Conservation (phyloP, 768 basidiomycete genomes). For the Pilatotrama ljubarskyi region DNA sequence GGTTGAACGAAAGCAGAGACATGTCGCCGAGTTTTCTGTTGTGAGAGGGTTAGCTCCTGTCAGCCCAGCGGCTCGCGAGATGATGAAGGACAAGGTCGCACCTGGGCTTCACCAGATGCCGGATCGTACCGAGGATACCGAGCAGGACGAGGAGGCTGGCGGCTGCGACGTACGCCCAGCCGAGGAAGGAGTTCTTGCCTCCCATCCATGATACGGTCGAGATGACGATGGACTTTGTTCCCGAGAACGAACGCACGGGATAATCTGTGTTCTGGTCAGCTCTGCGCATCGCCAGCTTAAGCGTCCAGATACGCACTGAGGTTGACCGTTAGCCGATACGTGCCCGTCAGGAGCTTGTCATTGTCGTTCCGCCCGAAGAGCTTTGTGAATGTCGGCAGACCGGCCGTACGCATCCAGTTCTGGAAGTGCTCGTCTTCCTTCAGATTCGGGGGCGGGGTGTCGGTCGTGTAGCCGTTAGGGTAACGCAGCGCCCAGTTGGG, state of each 20-base stretch:
- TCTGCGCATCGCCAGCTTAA: background rate
- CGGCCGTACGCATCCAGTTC: constrained; percentile 99
- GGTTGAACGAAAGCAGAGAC: constrained; percentile 85
- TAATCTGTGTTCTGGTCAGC: constrained; percentile 61
- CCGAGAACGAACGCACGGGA: constrained; percentile 87
- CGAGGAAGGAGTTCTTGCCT: constrained; percentile 97
- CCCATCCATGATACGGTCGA: constrained; percentile 99
- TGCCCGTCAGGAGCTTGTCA: constrained; percentile 66
- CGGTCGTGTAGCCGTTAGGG: constrained; percentile 70
- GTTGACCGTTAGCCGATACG: constrained; percentile 72
- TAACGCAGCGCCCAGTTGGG: constrained; percentile 85
- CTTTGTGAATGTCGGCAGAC: constrained; percentile 95
- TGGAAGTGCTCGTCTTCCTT: constrained; percentile 88
- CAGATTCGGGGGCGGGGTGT: constrained; percentile 71
- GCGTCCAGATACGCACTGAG: constrained; percentile 62
- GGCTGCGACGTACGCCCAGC: constrained; percentile 95
- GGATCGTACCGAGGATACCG: constrained; percentile 83
- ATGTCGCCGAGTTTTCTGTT: constrained; percentile 82
- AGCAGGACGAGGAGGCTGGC: constrained; percentile 86
- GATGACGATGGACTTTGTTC: constrained; percentile 96
- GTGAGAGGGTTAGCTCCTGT: background rate
- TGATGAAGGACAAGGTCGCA: constrained; percentile 32
- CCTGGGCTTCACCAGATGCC: constrained; percentile 93
- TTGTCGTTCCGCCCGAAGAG: constrained; percentile 90
- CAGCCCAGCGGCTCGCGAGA: background rate